Conservation (phyloP, 208 protist species). For the Vickermania spadyakhi region DNA sequence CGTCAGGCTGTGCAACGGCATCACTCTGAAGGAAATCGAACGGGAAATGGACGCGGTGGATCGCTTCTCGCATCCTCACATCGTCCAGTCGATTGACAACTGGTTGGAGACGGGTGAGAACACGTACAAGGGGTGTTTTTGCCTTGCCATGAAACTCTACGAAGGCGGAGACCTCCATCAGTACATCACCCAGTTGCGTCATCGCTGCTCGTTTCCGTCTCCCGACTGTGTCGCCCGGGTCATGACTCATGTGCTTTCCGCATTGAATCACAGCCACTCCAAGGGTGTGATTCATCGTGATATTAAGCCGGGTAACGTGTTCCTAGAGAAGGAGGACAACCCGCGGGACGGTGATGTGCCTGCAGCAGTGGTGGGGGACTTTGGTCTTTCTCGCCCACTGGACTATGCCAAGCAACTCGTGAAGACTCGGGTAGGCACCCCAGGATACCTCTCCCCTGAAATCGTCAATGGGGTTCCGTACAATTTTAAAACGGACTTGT, state of each 20-base stretch:
- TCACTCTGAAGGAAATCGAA: constrained; percentile 22
- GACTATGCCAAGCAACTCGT: constrained; percentile 51
- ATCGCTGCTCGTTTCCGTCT: constrained; percentile 12
- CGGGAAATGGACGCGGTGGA: constrained; percentile 48
- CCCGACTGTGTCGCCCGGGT: constrained; percentile 44
- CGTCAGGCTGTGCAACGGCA: constrained; percentile 20
- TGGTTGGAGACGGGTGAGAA: constrained; percentile 46
- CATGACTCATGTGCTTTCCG: constrained; percentile 77
- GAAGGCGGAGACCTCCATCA: constrained; percentile 73
- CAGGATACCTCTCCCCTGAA: constrained; percentile 91
- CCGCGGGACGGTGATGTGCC: constrained; percentile 9
- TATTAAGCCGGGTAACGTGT: constrained; percentile 89
- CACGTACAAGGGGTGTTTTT: constrained; percentile 44
- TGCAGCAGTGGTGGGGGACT: constrained; percentile 77
- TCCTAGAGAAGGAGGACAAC: constrained; percentile 35
- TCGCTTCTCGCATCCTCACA: constrained; percentile 48
- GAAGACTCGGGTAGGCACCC: constrained; percentile 78
- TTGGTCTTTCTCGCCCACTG: constrained; percentile 68
- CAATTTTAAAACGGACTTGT: constrained; percentile 90
- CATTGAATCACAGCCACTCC: constrained; percentile 81
- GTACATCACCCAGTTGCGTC: constrained; percentile 30
- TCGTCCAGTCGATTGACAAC: constrained; percentile 68
- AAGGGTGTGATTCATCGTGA: constrained; percentile 86
- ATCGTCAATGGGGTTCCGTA: constrained; percentile 84
- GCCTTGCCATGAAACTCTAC: constrained; percentile 78